These are phyloP conservation scores for Mycena filopes DNA, from an alignment of 768 basidiomycete species.

Conservation along the genomic window DNA sequence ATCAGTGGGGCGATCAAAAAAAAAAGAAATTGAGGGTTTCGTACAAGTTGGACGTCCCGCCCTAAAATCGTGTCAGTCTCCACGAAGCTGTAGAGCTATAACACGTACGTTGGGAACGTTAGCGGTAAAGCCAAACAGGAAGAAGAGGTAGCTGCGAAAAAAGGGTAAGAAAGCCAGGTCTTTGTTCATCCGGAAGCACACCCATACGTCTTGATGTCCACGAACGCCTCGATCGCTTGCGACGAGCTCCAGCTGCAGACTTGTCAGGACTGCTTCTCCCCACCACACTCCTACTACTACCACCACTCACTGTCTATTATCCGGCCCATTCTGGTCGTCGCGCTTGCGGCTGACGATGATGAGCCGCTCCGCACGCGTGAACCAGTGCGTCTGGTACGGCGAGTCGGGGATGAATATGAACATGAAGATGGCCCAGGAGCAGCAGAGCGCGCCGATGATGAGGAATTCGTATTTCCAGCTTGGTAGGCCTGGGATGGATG, in stretches of 20 bases:
- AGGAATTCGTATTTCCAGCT: slow-evolving; percentile 38
- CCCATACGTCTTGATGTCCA: slow-evolving; percentile 47
- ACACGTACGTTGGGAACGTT: slow-evolving; percentile 38
- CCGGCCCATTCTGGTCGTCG: slow-evolving; percentile 41
- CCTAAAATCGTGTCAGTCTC: slow-evolving; percentile 17
- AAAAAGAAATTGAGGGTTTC: neutral
- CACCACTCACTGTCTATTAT: slow-evolving; percentile 36
- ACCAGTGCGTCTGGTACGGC: slow-evolving; percentile 44
- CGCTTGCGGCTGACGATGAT: slow-evolving; percentile 48
- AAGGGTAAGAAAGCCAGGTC: too few relatives aligned
- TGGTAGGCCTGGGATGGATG: slow-evolving; percentile 18
- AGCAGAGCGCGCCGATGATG: slow-evolving; percentile 47
- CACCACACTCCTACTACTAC: too few relatives aligned
- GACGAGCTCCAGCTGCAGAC: slow-evolving; percentile 32
- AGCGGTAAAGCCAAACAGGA: slow-evolving; percentile 42
- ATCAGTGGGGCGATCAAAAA: neutral
- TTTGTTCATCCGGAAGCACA: too few relatives aligned
- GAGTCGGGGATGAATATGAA: slow-evolving; percentile 48
- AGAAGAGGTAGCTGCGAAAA: too few relatives aligned
- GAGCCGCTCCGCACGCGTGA: slow-evolving; percentile 44
- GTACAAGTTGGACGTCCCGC: slow-evolving; percentile 42
- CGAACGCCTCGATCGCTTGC: slow-evolving; percentile 41
- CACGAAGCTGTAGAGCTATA: neutral
- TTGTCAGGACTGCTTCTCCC: too few relatives aligned
- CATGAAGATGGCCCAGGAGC: slow-evolving; percentile 42